Conservation (phyloP, 2,329 filamentous ascomycete genomes). For the Colletotrichum tropicicola region DNA sequence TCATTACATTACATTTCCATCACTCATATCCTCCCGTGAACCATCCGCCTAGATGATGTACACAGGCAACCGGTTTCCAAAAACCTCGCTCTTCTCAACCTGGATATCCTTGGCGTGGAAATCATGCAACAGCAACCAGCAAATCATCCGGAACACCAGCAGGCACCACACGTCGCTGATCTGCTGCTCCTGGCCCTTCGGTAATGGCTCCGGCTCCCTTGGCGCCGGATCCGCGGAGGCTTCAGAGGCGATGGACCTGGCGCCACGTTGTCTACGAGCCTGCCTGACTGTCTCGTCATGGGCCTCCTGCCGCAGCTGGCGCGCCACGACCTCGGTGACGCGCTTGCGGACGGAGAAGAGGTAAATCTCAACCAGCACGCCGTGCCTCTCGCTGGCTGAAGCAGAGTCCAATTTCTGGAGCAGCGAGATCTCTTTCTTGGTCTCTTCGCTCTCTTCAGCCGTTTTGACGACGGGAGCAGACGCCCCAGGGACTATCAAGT, state of each 20-base stretch:
- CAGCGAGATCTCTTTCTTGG: constrained; percentile 9
- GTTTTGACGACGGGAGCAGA: background rate
- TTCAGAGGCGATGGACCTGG: constrained; percentile 11
- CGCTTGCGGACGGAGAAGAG: constrained; percentile 7
- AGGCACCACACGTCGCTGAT: constrained; percentile 41
- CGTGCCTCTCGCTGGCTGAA: constrained; percentile 17
- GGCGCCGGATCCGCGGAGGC: no score
- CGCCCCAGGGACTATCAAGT: background rate
- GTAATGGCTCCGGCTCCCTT: no score
- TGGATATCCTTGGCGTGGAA: constrained; percentile 46
- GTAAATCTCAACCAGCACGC: constrained; percentile 19
- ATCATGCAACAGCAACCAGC: constrained; percentile 48
- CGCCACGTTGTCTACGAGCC: background rate
- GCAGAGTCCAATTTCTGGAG: constrained; percentile 14
- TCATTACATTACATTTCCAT: background rate
- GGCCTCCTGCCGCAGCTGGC: background rate
- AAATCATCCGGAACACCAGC: constrained; percentile 48
- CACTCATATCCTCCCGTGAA: background rate
- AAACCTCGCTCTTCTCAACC: constrained; percentile 42
- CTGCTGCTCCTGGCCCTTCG: background rate
- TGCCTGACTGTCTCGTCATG: no score
- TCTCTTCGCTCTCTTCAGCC: background rate
- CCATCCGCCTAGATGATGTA: constrained; percentile 36
- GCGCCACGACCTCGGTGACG: constrained; percentile 9
- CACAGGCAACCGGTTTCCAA: constrained; percentile 44